Percentiles rank a stretch among this genome's conserved stretches.
Evolutionary conservation across 192 early-diverging fungal species (phyloP).

Genomic region (Backusella sp.): DNA sequence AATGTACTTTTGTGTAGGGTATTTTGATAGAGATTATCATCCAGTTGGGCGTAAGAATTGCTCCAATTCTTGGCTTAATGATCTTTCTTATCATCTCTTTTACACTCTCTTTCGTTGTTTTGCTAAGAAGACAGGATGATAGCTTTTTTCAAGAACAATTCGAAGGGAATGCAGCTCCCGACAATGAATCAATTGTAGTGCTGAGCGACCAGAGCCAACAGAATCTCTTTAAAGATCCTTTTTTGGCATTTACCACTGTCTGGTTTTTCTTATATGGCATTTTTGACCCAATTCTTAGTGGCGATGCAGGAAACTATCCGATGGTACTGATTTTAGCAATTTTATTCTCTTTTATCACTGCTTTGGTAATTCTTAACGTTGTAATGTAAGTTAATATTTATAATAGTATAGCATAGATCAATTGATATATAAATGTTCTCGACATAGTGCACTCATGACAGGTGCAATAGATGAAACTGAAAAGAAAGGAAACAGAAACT

Average conservation of each 20-base stretch:
- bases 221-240: neutral
- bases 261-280: slow-evolving; percentile 11
- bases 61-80: neutral
- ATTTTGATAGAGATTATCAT: slow-evolving; percentile 8
- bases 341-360: slow-evolving; percentile 5
- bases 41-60: neutral
- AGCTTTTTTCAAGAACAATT: neutral
- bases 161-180: neutral
- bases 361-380: neutral
- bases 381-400: neutral
- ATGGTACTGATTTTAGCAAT: neutral
- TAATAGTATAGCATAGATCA: too few species aligned
- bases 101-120: neutral
- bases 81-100: neutral
- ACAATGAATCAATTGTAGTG: neutral
- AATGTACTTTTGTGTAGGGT: neutral
- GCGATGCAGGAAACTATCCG: neutral
- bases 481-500: too few species aligned
- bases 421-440: too few species aligned
- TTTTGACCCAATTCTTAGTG: slow-evolving; percentile 6
- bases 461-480: too few species aligned
- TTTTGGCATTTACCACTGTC: neutral
- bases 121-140: neutral
- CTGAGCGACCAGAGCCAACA: neutral
- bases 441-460: neutral